A percentile compares a stretch with the other conserved stretches of the same genome.
Conservation (phyloP, 352 stramenopile genomes). For the Phytophthora cajani region DNA sequence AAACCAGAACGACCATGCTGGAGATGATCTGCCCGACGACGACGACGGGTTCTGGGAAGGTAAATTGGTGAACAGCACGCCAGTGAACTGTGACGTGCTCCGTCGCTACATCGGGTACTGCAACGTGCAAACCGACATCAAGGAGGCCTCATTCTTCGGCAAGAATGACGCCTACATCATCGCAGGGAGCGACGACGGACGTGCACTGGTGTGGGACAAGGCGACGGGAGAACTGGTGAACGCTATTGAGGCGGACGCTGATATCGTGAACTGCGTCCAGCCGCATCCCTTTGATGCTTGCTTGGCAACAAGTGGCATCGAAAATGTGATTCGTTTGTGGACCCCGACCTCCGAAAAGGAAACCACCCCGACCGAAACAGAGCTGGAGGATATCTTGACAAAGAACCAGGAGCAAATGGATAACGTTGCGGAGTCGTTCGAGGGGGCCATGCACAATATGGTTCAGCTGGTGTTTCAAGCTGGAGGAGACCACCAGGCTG, state of each 20-base stretch:
- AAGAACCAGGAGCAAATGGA: conserved; percentile 80
- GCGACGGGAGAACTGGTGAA: conserved; percentile 80
- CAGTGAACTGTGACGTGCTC: conserved; percentile 70
- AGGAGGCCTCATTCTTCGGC: conserved; percentile 89
- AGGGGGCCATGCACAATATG: conserved; percentile 62
- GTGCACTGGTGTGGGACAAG: conserved; percentile 89
- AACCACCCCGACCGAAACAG: conserved; percentile 46
- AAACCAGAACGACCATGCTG: conserved; percentile 16
- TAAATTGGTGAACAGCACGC: conserved; percentile 36
- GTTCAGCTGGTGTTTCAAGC: conserved; percentile 77
- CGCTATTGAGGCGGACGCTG: conserved; percentile 80
- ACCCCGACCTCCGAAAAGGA: conserved; percentile 57
- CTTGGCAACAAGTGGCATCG: conserved; percentile 84
- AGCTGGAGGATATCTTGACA: conserved; percentile 59
- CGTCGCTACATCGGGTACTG: conserved; percentile 87
- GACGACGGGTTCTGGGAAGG: conserved; percentile 68
- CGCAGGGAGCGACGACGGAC: conserved; percentile 86
- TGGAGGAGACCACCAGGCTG: conserved; percentile 54
- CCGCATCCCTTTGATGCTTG: conserved; percentile 80
- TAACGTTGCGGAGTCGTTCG: conserved; percentile 50
- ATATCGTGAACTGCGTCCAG: conserved; percentile 92
- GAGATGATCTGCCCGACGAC: conserved; percentile 32
- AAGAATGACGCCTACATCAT: conserved; percentile 88
- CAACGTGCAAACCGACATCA: conserved; percentile 92
- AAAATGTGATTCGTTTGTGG: conserved; percentile 85